Evolutionary conservation across 1,284 basidiomycete genomes (phyloP), one percentile per base, ranked within the genome.

Genomic region (Trichosporon faecale): DNA sequence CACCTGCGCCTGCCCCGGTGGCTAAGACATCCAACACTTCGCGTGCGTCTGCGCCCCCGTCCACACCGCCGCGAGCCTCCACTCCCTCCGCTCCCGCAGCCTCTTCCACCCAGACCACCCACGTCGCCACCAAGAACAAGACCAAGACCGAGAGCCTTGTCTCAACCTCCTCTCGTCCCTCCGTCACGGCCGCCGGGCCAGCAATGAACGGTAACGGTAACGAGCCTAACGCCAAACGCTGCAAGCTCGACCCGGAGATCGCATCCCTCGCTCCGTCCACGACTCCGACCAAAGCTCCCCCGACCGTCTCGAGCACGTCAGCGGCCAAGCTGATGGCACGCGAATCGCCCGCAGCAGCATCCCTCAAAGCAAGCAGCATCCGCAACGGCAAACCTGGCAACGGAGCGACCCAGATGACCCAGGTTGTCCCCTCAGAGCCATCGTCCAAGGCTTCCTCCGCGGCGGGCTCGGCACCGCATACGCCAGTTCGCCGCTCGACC

Each of bases 141-240:
- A 55, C 9, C 23, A 55, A 27, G 52, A n/a, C 18, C 31, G 27
- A 29, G 5, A 61, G 27, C 2, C 16, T 11, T 16, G 57, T 33
- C 29, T 61, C 57, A 7, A 61, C 57, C 5, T 12, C 29, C 18
- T 61, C 57, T 4, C 27, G 18, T 7, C 57, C 29, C 1, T 16
- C 57, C 18, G 57, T 61, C 29, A 61, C 57, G 14, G 57, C 29
- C 3, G 29, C 16, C 9, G 29, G 57, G 29, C 8, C 31, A 11
- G 61, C 21, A 3, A 37, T 40, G 44, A 66, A 64, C 61, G 29
- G 66, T 33, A 66, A n/a, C 44, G 70, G 52, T 2, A 25, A 23
- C n/a, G 49, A 21, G 14, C 21, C 35, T 12, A 29, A 35, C 55
- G 55, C 55, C n/a, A 69, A 68, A 33, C 70, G 70, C 21, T 18